Evolutionary conservation across 768 basidiomycete genomes (phyloP).

Genomic region (Termitomyces sp.): DNA sequence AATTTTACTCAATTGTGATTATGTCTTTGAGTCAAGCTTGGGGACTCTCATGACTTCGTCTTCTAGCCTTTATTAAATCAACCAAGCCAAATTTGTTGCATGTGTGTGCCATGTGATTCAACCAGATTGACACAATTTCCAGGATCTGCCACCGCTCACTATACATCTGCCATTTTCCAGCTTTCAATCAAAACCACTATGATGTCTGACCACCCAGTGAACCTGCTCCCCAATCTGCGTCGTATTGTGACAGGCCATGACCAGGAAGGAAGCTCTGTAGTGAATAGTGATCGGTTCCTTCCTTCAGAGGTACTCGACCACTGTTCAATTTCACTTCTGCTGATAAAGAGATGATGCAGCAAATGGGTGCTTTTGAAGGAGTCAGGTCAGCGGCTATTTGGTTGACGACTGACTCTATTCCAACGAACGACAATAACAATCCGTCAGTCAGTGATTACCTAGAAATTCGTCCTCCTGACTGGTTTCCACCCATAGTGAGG

Average conservation of each 20-base stretch:
- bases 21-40: neutral
- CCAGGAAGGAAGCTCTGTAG: constrained; percentile 31
- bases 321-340: neutral
- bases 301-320: constrained; percentile 20
- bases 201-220: constrained; percentile 21
- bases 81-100: constrained; percentile 1
- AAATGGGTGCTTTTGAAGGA: constrained; percentile 28
- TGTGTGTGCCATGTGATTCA: constrained; percentile 9
- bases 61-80: neutral
- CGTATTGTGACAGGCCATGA: constrained; percentile 50
- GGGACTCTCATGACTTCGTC: neutral
- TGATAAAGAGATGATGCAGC: constrained; percentile 13
- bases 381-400: constrained; percentile 36
- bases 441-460: constrained; percentile 19
- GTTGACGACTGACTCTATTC: constrained; percentile 41
- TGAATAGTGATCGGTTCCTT: constrained; percentile 29
- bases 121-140: neutral
- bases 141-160: neutral
- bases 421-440: constrained; percentile 50
- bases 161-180: neutral
- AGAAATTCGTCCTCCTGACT: neutral
- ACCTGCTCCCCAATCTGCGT: constrained; percentile 31
- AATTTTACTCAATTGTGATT: neutral
- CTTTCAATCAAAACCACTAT: neutral
- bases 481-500: constrained; percentile 35